phyloP scores from a whole-genome alignment of 345 rosid species.

The Xanthoceras sorbifolium region DNA sequence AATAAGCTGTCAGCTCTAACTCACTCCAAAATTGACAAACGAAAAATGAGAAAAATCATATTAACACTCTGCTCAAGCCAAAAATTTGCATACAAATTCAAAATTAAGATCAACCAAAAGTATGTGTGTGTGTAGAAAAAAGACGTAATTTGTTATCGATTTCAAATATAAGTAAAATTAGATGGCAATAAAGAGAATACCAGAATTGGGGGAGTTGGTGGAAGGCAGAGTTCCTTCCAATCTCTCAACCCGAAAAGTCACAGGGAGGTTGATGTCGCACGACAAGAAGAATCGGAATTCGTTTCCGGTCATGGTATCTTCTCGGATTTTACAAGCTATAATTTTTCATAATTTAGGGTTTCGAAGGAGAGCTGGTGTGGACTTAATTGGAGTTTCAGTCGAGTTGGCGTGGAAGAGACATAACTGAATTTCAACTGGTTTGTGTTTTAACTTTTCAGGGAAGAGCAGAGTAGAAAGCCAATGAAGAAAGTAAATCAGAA shows the following conservation, averaged over 20 bases:
- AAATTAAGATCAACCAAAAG: background rate
- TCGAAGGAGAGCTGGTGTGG: background rate
- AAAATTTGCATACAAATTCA: background rate
- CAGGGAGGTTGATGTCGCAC: constrained; percentile 90
- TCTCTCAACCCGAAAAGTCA: constrained; percentile 88
- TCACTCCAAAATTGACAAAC: background rate
- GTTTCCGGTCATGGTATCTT: constrained; percentile 60
- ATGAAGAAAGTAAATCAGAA: background rate
- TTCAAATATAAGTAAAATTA: background rate
- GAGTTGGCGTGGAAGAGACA: constrained; percentile 9
- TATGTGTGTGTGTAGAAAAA: too few species aligned
- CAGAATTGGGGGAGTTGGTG: constrained; percentile 48
- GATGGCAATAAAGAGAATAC: constrained; percentile 27
- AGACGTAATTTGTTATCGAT: background rate
- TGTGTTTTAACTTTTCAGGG: background rate
- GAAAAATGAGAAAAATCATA: background rate
- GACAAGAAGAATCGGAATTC: constrained; percentile 97
- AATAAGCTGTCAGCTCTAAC: background rate
- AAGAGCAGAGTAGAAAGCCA: background rate
- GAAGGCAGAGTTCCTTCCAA: constrained; percentile 74
- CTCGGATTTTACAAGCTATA: constrained; percentile 13
- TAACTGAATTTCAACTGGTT: background rate
- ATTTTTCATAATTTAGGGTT: constrained; percentile 14
- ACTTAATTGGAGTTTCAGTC: background rate
- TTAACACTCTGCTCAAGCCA: background rate